Percentiles rank a stretch among this genome's conserved stretches.
These are phyloP conservation scores for Globisporangium spiculum DNA, from an alignment of 352 stramenopile species.

Conservation along the genomic window DNA sequence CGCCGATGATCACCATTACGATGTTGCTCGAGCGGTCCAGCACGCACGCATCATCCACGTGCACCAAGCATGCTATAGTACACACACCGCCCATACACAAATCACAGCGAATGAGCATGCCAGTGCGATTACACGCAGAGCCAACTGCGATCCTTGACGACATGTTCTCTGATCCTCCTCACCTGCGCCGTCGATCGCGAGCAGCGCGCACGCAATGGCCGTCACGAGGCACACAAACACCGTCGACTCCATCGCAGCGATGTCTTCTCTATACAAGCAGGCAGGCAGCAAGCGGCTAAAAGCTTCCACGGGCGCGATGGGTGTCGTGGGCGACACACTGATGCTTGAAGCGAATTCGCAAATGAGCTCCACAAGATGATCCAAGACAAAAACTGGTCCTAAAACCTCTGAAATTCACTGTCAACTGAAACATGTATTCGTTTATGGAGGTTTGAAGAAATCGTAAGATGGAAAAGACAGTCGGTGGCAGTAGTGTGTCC, in stretches of 20 bases:
- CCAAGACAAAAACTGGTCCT: not conserved
- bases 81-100: not conserved
- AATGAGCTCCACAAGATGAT: not conserved
- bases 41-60: slow-evolving; percentile 35
- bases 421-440: not conserved
- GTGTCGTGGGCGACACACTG: no score
- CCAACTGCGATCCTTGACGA: not conserved
- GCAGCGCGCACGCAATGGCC: slow-evolving; percentile 35
- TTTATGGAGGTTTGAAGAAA: not conserved
- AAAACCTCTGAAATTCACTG: not conserved
- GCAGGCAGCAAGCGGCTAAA: not conserved
- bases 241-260: slow-evolving; percentile 42
- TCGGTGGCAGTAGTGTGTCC: not conserved
- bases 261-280: not conserved
- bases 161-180: no score
- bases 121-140: not conserved
- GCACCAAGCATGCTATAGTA: slow-evolving; percentile 29
- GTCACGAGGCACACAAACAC: slow-evolving; percentile 52
- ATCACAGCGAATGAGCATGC: not conserved
- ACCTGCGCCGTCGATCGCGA: slow-evolving; percentile 46
- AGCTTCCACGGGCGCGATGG: not conserved
- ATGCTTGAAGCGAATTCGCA: not conserved
- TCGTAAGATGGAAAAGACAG: not conserved
- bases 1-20: slow-evolving; percentile 57
- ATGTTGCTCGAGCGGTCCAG: slow-evolving; percentile 46